These are phyloP conservation scores for Rhexocercosporidium sp. DNA, from an alignment of 2,329 filamentous ascomycete genomes.

Conservation along the genomic window DNA sequence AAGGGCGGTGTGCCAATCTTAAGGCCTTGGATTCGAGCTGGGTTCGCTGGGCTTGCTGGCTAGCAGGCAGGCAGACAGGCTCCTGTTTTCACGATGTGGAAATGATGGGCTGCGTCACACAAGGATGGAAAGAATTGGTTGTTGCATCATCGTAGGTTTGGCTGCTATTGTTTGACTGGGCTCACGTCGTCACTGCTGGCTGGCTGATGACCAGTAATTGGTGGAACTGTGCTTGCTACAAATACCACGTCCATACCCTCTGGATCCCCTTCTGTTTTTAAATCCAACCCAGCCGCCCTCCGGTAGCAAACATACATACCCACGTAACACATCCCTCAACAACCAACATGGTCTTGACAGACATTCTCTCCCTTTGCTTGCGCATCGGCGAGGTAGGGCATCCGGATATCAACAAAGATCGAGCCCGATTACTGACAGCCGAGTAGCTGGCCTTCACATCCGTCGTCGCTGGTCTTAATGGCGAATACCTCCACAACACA, in stretches of 20 bases:
- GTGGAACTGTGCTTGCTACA: conserved; percentile 4
- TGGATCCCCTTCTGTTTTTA: background rate
- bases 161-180: background rate
- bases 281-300: background rate
- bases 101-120: conserved; percentile 2
- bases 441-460: conserved; percentile 70
- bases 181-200: conserved; percentile 4
- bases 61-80: background rate
- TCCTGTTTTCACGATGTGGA: background rate
- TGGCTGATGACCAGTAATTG: background rate
- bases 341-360: conserved; percentile 31
- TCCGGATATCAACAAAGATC: background rate
- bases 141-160: conserved; percentile 7
- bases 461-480: conserved; percentile 74
- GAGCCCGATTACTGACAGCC: conserved; percentile 34
- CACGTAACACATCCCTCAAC: background rate
- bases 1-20: background rate
- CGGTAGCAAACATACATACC: background rate
- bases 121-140: background rate
- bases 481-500: conserved; percentile 62
- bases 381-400: conserved; percentile 37
- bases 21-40: background rate
- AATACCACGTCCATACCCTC: background rate
- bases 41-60: background rate
- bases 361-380: conserved; percentile 33